phyloP scores from a whole-genome alignment of 2,329 filamentous ascomycete species.

The Onygenales sp. region DNA sequence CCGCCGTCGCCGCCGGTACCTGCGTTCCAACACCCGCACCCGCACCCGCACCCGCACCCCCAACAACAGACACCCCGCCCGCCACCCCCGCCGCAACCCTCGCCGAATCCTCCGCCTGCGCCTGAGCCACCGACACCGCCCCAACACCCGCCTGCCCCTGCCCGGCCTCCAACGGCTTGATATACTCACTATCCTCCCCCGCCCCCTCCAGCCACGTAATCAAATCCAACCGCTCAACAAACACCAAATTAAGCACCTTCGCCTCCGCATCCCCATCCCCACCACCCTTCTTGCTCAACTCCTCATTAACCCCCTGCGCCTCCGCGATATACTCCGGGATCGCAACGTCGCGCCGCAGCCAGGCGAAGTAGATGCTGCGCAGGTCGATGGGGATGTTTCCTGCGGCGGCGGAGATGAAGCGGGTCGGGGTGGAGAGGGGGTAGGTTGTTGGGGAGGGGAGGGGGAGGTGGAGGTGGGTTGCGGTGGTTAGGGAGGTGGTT shows the following conservation, averaged over 20 bases:
- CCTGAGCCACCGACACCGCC: slow-evolving; percentile 37
- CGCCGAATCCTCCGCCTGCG: slow-evolving; percentile 33
- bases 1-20: slow-evolving; percentile 35
- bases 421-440: slow-evolving; percentile 64
- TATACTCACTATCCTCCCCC: slow-evolving; percentile 84
- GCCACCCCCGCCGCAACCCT: slow-evolving; percentile 43
- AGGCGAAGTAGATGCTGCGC: slow-evolving; percentile 92
- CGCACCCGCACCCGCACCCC: slow-evolving; percentile 27
- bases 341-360: slow-evolving; percentile 82
- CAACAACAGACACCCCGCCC: slow-evolving; percentile 28
- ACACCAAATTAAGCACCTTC: slow-evolving; percentile 77
- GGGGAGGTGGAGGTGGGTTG: slow-evolving; percentile 50
- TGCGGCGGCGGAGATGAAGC: slow-evolving; percentile 68
- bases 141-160: slow-evolving; percentile 34
- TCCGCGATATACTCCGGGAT: slow-evolving; percentile 87
- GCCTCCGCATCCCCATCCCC: slow-evolving; percentile 30
- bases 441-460: slow-evolving; percentile 65
- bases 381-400: slow-evolving; percentile 64
- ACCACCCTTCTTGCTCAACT: slow-evolving; percentile 41
- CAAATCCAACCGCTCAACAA: slow-evolving; percentile 83
- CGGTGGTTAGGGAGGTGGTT: slow-evolving; percentile 53
- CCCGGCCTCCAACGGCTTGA: slow-evolving; percentile 67
- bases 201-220: slow-evolving; percentile 90
- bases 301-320: slow-evolving; percentile 69
- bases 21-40: slow-evolving; percentile 23